Conservation (phyloP, 805 yeast genomes). For the Sungouiozyma ichnusensis region DNA sequence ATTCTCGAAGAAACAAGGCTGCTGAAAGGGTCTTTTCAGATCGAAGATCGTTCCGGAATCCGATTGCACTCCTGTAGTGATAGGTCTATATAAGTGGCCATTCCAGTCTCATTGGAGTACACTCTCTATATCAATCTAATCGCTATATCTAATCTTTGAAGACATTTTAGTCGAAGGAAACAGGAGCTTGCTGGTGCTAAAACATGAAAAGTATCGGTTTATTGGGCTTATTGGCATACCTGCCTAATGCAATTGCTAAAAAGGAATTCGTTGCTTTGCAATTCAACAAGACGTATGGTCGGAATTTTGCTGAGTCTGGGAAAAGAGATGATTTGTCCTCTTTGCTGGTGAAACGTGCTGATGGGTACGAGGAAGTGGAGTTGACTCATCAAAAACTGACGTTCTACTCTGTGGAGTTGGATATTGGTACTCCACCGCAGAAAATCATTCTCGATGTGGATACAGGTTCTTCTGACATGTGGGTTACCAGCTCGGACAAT, state of each 20-base stretch:
- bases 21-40: no score
- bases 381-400: constrained; percentile 31
- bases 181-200: no score
- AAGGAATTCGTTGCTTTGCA: constrained; percentile 5
- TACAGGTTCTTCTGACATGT: constrained; percentile 63
- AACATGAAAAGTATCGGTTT: background rate
- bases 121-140: no score
- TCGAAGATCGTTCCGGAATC: background rate
- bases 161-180: no score
- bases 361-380: constrained; percentile 6
- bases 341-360: constrained; percentile 6
- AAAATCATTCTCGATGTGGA: constrained; percentile 38
- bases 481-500: constrained; percentile 34
- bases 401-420: constrained; percentile 33
- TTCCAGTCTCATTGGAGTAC: no score
- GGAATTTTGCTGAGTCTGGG: constrained; percentile 4
- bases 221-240: background rate
- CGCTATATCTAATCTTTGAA: no score
- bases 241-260: background rate
- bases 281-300: constrained; percentile 18
- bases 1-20: background rate
- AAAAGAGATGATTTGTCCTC: constrained; percentile 4
- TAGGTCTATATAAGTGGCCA: no score
- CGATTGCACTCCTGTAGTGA: no score
- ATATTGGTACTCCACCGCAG: constrained; percentile 38